These are phyloP conservation scores for Fusarium sp. DNA, from an alignment of 2,329 filamentous ascomycete species.

Conservation along the genomic window DNA sequence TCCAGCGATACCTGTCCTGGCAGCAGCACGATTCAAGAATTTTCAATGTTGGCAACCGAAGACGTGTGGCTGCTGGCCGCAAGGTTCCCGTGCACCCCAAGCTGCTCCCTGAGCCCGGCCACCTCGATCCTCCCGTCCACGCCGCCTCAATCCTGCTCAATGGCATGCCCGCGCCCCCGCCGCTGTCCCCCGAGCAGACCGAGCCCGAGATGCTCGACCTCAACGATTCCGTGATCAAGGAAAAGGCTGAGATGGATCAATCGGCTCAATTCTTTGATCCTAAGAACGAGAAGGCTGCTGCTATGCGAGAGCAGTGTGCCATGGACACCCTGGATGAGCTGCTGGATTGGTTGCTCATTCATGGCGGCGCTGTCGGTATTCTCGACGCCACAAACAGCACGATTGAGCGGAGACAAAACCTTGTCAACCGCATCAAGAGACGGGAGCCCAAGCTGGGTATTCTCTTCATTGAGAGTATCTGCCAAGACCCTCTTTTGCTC, in stretches of 20 bases:
- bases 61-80: conserved; percentile 80
- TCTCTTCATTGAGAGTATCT: conserved; percentile 95
- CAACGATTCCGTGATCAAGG: conserved; percentile 41
- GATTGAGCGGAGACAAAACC: conserved; percentile 81
- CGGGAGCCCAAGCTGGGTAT: conserved; percentile 91
- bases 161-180: conserved; percentile 56
- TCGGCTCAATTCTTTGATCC: conserved; percentile 96
- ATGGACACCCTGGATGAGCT: conserved; percentile 93
- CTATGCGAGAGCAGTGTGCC: conserved; percentile 90
- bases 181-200: conserved; percentile 45
- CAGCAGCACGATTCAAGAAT: conserved; percentile 95
- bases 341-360: conserved; percentile 85
- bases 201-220: conserved; percentile 56
- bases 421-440: conserved; percentile 85
- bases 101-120: conserved; percentile 50
- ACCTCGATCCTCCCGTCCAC: conserved; percentile 61
- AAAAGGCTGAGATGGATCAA: conserved; percentile 76
- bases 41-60: conserved; percentile 96
- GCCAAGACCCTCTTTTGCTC: conserved; percentile 83
- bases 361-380: conserved; percentile 91
- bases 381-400: conserved; percentile 98
- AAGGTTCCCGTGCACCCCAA: conserved; percentile 52
- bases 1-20: conserved; percentile 95
- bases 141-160: conserved; percentile 71
- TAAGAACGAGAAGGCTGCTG: conserved; percentile 82